These are phyloP conservation scores for Hypsizygus marmoreus DNA, from an alignment of 768 basidiomycete genomes.

Conservation along the genomic window DNA sequence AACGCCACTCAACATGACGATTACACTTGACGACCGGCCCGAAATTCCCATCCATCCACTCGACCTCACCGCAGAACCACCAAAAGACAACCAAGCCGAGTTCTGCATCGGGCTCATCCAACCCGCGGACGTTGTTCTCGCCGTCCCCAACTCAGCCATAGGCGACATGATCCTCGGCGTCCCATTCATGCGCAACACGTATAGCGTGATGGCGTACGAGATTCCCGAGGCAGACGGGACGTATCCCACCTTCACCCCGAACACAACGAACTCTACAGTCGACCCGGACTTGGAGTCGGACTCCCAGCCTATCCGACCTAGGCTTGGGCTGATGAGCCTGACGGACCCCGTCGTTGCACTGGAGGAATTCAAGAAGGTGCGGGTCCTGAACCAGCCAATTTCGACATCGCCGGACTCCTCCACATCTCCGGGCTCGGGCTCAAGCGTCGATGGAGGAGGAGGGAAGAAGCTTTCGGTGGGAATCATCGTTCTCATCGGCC, in stretches of 20 bases:
- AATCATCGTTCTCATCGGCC: constrained; percentile 60
- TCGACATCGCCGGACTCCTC: no score
- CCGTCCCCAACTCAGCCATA: constrained; percentile 31
- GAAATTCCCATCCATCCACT: constrained; percentile 73
- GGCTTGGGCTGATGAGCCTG: constrained; percentile 62
- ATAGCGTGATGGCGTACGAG: constrained; percentile 75
- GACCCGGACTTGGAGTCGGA: no score
- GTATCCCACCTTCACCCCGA: constrained; percentile 35
- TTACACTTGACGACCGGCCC: constrained; percentile 60
- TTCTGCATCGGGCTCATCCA: constrained; percentile 73
- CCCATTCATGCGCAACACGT: constrained; percentile 74
- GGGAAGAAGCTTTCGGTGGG: constrained; percentile 56
- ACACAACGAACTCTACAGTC: no score
- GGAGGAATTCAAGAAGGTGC: constrained; percentile 68
- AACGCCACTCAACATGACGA: constrained; percentile 69
- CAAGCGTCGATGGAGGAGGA: constrained; percentile 16
- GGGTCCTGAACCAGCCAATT: constrained; percentile 67
- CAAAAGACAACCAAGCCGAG: constrained; percentile 39
- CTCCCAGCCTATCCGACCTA: constrained; percentile 45
- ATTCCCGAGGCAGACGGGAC: constrained; percentile 44
- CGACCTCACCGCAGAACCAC: constrained; percentile 60
- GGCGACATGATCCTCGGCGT: constrained; percentile 81
- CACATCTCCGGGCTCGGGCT: constrained; percentile 3
- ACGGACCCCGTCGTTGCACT: constrained; percentile 65
- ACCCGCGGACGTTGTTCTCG: constrained; percentile 45